Percentiles rank a stretch among this genome's conserved stretches.
Evolutionary conservation across 2,329 filamentous ascomycete genomes (phyloP).

Genomic region (Neopestalotiopsis rosae): DNA sequence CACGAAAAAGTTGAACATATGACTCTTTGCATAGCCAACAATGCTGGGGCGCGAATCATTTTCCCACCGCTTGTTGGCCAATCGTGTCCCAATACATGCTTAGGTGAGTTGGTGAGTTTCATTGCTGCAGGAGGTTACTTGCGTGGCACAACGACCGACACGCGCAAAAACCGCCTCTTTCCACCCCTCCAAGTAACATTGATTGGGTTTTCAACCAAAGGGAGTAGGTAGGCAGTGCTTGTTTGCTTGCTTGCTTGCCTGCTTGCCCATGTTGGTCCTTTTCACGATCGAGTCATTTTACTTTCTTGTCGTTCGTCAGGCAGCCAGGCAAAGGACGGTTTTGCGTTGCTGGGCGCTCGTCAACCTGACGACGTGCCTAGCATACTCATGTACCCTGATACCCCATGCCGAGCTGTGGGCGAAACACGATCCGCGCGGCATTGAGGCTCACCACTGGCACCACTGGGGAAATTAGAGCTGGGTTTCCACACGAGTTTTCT

Average conservation of each 20-base stretch:
- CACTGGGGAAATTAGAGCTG: conserved; percentile 9
- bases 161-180: background rate
- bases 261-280: too few species aligned
- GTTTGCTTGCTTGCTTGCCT: too few species aligned
- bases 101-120: conserved; percentile 3
- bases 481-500: conserved; percentile 5
- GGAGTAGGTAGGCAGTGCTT: too few species aligned
- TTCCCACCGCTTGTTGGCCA: background rate
- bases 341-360: background rate
- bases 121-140: background rate
- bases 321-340: conserved; percentile 9
- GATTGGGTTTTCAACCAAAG: too few species aligned
- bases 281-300: too few species aligned
- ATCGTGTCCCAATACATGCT: background rate
- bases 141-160: background rate
- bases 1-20: background rate
- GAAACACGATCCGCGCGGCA: conserved; percentile 11
- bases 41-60: background rate
- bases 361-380: conserved; percentile 9
- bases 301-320: background rate
- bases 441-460: background rate
- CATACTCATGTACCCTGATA: background rate
- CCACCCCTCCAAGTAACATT: background rate
- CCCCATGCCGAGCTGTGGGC: conserved; percentile 9
- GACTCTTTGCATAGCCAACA: conserved; percentile 2